Conservation (phyloP, 345 rosid species). For the Aquilaria yunnanensis region DNA sequence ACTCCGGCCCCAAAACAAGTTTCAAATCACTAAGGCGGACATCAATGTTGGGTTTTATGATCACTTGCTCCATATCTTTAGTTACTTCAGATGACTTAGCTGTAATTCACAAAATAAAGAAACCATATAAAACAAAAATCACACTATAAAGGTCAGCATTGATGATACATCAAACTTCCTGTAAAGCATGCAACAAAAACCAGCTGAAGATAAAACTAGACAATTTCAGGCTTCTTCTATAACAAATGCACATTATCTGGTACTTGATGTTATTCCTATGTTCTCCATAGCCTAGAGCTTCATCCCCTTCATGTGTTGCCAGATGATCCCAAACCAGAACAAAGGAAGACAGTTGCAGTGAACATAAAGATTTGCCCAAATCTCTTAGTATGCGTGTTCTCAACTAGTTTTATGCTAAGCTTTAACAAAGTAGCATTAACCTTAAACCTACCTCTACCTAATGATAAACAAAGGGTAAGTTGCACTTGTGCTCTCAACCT, state of each 20-base stretch:
- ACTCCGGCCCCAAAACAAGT: constrained; percentile 90
- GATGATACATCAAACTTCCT: neutral
- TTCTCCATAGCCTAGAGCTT: constrained; percentile 1
- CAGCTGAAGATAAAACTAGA: too few species aligned
- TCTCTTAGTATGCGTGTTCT: too few species aligned
- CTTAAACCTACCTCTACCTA: too few species aligned
- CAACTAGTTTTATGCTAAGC: too few species aligned
- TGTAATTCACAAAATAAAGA: constrained; percentile 24
- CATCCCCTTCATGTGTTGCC: neutral
- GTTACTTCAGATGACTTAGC: constrained; percentile 63
- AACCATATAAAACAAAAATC: neutral
- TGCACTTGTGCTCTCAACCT: too few species aligned
- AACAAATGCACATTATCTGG: neutral
- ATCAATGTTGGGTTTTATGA: constrained; percentile 73
- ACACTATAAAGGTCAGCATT: neutral
- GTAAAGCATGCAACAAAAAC: too few species aligned
- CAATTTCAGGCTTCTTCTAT: too few species aligned
- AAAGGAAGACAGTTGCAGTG: too few species aligned
- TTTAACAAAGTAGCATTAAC: too few species aligned
- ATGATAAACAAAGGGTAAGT: too few species aligned
- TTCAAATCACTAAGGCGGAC: constrained; percentile 81
- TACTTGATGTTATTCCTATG: neutral
- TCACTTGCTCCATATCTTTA: constrained; percentile 59
- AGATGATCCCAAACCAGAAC: too few species aligned
- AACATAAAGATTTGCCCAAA: too few species aligned